Base-by-base conservation (phyloP, 1,284 basidiomycete species). In the Malassezia sympodialis region DNA sequence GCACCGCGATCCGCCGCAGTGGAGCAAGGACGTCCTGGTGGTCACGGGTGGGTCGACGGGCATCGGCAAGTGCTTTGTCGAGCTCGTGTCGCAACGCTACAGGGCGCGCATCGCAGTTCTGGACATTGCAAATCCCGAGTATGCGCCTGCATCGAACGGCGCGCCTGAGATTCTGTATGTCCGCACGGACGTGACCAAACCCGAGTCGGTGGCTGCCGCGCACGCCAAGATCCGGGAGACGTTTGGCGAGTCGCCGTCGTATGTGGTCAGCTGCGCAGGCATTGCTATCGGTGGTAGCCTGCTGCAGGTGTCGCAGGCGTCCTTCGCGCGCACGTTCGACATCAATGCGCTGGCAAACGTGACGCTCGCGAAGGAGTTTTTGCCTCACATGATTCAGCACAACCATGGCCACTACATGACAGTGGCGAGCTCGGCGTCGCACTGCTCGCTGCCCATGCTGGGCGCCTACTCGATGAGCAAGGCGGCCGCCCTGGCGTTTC, bases 371-470 rank as follows among this genome's bases (percentile, higher is more conserved):
- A 62, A 72, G 46, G 66, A 73, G 46, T 74, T 74, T 53, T 51
- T 69, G 24, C 72, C 72, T 2, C 52, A 61, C 53, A 66, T 74
- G 62, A 60, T 73, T 32, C 51, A 57, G 26, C 47, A 53, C 39
- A 74, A 74, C 52, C 72, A 73, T 60, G 72, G 72, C 12, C 69
- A 72, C 52, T 61, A 71, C 35, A 51, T 73, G 32, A 71, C 63
- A 2, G 63, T 73, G 24, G 71, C 71, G 2, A 66, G 63, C 12
- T 62, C 62, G 4, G 68, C 63, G 15, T 61, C 62, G n/a, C 72
- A 70, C 53, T 54, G 50, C 11, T 62, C 66, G 6, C 60, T 71
- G 12, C 67, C 70, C 0, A 62, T 65, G 39, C 67, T 74, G 56
- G 53, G 56, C n/a, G 62, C 68, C 35, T 73, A 73, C 53, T 60